Evolutionary conservation across 2,329 filamentous ascomycete species (phyloP).

Genomic region (Huntiella decipiens): DNA sequence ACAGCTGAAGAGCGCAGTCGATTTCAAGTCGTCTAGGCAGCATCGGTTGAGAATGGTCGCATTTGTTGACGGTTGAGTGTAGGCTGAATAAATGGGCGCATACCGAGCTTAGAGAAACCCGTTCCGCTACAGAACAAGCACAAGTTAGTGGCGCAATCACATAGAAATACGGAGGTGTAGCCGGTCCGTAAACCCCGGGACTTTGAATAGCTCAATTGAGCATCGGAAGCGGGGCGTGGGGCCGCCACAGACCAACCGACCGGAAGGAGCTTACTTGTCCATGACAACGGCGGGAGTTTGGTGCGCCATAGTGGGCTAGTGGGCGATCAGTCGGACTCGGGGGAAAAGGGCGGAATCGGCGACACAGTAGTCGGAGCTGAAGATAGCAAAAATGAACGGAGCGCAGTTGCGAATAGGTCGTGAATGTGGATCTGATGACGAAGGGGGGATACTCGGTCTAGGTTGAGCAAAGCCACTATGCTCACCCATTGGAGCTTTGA

Average conservation of each 20-base stretch:
- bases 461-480: conserved; percentile 5
- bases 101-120: conserved; percentile 97
- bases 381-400: neutral
- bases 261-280: conserved; percentile 78
- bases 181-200: no score
- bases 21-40: no score
- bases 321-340: conserved; percentile 2
- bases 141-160: conserved; percentile 19
- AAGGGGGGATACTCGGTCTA: conserved; percentile 8
- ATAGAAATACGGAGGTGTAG: neutral
- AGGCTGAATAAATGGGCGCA: conserved; percentile 16
- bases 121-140: conserved; percentile 54
- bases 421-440: conserved; percentile 7
- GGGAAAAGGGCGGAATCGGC: neutral
- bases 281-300: conserved; percentile 99
- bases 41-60: neutral
- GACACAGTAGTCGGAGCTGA: neutral
- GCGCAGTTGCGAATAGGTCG: neutral
- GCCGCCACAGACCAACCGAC: conserved; percentile 1
- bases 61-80: conserved; percentile 9
- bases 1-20: no score
- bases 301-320: conserved; percentile 52
- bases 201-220: neutral
- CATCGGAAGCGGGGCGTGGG: conserved; percentile 4
- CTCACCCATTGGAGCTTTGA: conserved; percentile 2